Evolutionary conservation across 495 filamentous ascomycete genomes (phyloP).

Genomic region (Daldinia decipiens): DNA sequence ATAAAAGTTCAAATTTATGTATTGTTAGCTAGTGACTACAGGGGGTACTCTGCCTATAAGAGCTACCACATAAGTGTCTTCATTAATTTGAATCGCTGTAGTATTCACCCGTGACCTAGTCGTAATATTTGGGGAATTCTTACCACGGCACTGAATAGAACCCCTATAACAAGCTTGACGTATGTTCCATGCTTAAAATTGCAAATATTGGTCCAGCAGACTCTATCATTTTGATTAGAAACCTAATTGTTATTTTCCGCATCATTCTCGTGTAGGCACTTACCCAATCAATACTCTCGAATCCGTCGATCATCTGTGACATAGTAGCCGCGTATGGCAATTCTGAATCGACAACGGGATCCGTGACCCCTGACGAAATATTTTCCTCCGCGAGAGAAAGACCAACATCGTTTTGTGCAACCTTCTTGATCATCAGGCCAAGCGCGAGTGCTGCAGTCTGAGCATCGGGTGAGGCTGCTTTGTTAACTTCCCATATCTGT

Average conservation of each 20-base stretch:
- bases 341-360: background rate
- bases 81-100: no score
- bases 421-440: background rate
- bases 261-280: background rate
- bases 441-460: background rate
- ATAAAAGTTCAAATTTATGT: no score
- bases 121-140: no score
- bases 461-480: background rate
- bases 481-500: background rate
- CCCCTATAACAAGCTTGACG: no score
- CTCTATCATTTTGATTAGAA: background rate
- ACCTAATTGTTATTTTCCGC: background rate
- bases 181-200: background rate
- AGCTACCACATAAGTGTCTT: no score
- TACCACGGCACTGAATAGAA: no score
- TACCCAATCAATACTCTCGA: background rate
- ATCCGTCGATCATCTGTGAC: slow-evolving; percentile 1
- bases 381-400: background rate
- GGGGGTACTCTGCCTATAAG: no score
- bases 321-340: background rate
- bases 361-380: background rate
- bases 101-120: no score
- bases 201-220: background rate
- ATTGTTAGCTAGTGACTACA: no score
- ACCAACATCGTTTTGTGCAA: background rate